Evolutionary conservation across 2,329 filamentous ascomycete species (phyloP), one percentile per base, ranked within the genome.

Genomic region (Mariannaea sp.): DNA sequence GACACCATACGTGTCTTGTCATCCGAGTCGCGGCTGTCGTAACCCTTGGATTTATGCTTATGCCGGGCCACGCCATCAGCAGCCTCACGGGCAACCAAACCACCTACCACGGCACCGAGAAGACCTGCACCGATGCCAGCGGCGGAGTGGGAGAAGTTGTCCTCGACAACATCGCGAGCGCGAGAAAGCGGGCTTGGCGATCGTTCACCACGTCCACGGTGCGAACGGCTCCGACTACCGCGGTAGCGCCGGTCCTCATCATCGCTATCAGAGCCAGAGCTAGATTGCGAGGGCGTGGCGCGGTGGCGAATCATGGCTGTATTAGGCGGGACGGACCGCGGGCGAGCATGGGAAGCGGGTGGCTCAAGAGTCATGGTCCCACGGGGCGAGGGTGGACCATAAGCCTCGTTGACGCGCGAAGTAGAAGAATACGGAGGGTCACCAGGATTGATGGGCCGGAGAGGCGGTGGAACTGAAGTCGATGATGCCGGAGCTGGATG

Each of bases 51-150:
- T 53, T 65, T 62, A 59, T 66, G 63, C 53, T 65, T 62, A 35
- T 70, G 65, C 19, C 67, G 65, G 44, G 64, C 66, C n/a, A 72
- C 70, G 6, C 73, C 74, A 26, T 78, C 76, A 38, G 72, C 73
- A 1, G 74, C 78, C 60, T 80, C 76, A 22, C 76, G 72, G 13
- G 77, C 80, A n/a, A 79, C 79, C 8, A 81, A 66, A 3, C 80
- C 81, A 29, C 81, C 81, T 1, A 82, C 75, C 1, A 83, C 71
- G 17, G 81, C 80, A 13, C 81, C 81, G 3, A 83, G 65, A 7
- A 83, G 72, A 19, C 79, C 76, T 7, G 76, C 75, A 32, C 80
- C 79, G 2, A 83, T 68, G 4, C 80, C 80, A 1, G 77, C 71
- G 2, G 71, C 70, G 4, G 78, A 78, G 45, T 75, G 72, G 30